A percentile compares a stretch with the other conserved stretches of the same genome.
These are phyloP conservation scores for Ceratocystis cacaofunesta DNA, from an alignment of 2,329 filamentous ascomycete genomes.

Conservation along the genomic window DNA sequence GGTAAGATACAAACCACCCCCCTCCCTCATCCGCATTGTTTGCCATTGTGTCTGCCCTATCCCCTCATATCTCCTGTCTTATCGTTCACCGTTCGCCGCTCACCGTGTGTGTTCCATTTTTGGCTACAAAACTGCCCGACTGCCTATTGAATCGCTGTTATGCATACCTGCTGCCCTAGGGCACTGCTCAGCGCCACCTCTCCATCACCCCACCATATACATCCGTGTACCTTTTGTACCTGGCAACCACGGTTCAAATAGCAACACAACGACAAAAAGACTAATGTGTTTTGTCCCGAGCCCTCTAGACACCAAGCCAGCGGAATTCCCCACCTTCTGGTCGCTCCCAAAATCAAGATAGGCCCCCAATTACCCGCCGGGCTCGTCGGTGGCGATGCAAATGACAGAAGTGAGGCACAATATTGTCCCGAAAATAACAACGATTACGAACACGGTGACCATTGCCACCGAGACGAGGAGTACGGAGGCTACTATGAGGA, in stretches of 20 bases:
- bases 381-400: conserved; percentile 7
- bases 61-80: background rate
- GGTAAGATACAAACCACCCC: conserved; percentile 34
- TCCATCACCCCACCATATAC: too few relatives aligned
- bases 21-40: too few relatives aligned
- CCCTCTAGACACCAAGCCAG: conserved; percentile 55
- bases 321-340: conserved; percentile 55
- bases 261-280: background rate
- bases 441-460: conserved; percentile 17
- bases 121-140: background rate
- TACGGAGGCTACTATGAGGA: conserved; percentile 56
- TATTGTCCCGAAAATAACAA: conserved; percentile 20
- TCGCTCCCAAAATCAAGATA: conserved; percentile 37
- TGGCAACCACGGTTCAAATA: too few relatives aligned
- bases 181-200: too few relatives aligned
- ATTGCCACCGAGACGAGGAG: conserved; percentile 22
- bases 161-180: too few relatives aligned
- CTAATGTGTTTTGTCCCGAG: conserved; percentile 36
- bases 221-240: too few relatives aligned
- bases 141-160: background rate
- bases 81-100: conserved; percentile 3
- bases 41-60: too few relatives aligned
- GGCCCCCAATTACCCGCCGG: conserved; percentile 36
- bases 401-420: background rate
- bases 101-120: background rate